Base-by-base conservation (phyloP, 441 rosid genomes). In the Breynia disticha region DNA sequence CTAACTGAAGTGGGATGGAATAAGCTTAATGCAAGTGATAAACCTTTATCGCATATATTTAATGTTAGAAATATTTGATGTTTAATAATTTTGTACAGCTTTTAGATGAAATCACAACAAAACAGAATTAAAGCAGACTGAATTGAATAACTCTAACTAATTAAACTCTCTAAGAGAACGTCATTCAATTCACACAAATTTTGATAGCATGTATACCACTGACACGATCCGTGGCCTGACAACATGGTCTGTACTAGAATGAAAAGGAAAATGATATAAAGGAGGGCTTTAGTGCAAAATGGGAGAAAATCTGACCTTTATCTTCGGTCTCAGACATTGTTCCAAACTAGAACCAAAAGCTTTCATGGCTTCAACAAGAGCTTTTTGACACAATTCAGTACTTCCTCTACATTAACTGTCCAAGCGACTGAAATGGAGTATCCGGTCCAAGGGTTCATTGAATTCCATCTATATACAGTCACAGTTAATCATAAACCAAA, bases 401-500 rank as follows among this genome's bases (percentile, higher is more conserved):
- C 88, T 55, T 71, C 81, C 18, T 80, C 83, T 52, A 74, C 90
- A 17, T 83, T 48, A 0, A 87, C 93, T 0, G 90, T 79, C 96
- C 96, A 87, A 0, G 93, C 96, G 9, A 90, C 93, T 0, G 83
- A 75, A 55, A 90, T 57, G 0, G 96, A 88, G 52, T 79, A 78
- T 50, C 79, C 96, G 0, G 88, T 62, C 98, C 98, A 90, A 0
- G 98, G 96, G 59, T 90, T 90, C 81, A 72, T 76, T 19, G 72
- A 63, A 16, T 79, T 80, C 96, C 98, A 90, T 52, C 98, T 90
- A 63, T 22, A 57, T 2, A 42, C 22, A 50, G 28, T 20, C 21
- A 63, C 28, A 24, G 49, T 19, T 16, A 9, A 41, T 6, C 14
- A 14, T n/a, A n/a, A n/a, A 39, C 12, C 28, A 32, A 17, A 42